Percentiles rank a stretch among this genome's conserved stretches.
phyloP scores from a whole-genome alignment of 1,284 basidiomycete genomes.

The Pseudomicrostroma phylloplanum region DNA sequence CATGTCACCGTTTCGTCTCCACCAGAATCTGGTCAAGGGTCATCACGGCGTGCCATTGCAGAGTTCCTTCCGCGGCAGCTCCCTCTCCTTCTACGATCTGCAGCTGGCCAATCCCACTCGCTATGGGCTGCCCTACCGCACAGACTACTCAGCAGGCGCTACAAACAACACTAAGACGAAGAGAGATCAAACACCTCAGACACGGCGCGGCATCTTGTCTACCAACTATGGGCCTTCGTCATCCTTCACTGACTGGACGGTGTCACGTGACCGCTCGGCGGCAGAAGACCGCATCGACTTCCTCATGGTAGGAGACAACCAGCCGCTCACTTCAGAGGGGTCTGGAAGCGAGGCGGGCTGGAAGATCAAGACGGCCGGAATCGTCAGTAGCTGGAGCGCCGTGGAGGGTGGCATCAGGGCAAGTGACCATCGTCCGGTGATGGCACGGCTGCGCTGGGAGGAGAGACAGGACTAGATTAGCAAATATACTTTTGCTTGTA shows the following conservation, averaged over 20 bases:
- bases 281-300: constrained; percentile 32
- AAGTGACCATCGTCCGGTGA: constrained; percentile 29
- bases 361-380: constrained; percentile 23
- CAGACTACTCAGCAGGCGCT: background rate
- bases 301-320: constrained; percentile 26
- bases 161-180: background rate
- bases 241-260: constrained; percentile 30
- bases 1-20: background rate
- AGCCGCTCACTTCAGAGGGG: constrained; percentile 15
- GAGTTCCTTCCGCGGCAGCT: background rate
- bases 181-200: background rate
- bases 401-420: constrained; percentile 30
- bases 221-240: constrained; percentile 20
- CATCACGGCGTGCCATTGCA: constrained; percentile 6
- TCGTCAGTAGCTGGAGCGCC: constrained; percentile 31
- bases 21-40: constrained; percentile 23
- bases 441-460: background rate
- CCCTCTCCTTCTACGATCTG: constrained; percentile 8
- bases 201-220: constrained; percentile 12
- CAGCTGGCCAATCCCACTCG: constrained; percentile 5
- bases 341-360: constrained; percentile 9
- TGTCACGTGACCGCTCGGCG: constrained; percentile 15
- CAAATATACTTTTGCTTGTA: too few species aligned
- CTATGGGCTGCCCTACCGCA: background rate
- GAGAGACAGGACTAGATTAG: too few species aligned